Evolutionary conservation across 441 rosid genomes (phyloP).

Genomic region (Erysimum pusillum): DNA sequence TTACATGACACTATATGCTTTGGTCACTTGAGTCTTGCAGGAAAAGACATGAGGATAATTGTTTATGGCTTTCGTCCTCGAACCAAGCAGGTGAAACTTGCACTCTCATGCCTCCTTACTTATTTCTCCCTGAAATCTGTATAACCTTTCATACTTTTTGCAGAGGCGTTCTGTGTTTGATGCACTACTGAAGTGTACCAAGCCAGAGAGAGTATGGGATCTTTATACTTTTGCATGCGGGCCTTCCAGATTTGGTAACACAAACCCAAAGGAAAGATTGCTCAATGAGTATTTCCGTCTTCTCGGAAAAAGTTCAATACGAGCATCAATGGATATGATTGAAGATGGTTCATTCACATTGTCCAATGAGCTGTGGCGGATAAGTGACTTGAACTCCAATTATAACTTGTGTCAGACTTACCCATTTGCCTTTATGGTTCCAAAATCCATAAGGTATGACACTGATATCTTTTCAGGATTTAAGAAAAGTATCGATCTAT

Average conservation of each 20-base stretch:
- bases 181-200: constrained; percentile 67
- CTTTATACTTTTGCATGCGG: constrained; percentile 90
- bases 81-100: constrained; percentile 78
- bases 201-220: constrained; percentile 84
- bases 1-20: constrained; percentile 18
- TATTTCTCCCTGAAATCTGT: constrained; percentile 25
- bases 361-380: constrained; percentile 91
- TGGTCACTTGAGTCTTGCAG: constrained; percentile 56
- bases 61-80: constrained; percentile 94
- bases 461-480: constrained; percentile 38
- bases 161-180: constrained; percentile 87
- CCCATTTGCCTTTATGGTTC: constrained; percentile 94
- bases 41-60: constrained; percentile 97
- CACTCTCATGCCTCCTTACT: constrained; percentile 20
- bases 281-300: constrained; percentile 97
- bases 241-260: constrained; percentile 71
- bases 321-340: constrained; percentile 80
- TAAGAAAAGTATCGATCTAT: background rate
- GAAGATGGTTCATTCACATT: constrained; percentile 75
- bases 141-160: constrained; percentile 33
- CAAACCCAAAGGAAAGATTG: constrained; percentile 83
- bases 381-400: constrained; percentile 72
- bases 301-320: constrained; percentile 65
- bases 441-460: constrained; percentile 79
- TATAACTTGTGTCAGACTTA: constrained; percentile 84